Evolutionary conservation across 2,329 filamentous ascomycete genomes (phyloP), one percentile per base, ranked within the genome.

Genomic region (Epichloe brachyelytri): DNA sequence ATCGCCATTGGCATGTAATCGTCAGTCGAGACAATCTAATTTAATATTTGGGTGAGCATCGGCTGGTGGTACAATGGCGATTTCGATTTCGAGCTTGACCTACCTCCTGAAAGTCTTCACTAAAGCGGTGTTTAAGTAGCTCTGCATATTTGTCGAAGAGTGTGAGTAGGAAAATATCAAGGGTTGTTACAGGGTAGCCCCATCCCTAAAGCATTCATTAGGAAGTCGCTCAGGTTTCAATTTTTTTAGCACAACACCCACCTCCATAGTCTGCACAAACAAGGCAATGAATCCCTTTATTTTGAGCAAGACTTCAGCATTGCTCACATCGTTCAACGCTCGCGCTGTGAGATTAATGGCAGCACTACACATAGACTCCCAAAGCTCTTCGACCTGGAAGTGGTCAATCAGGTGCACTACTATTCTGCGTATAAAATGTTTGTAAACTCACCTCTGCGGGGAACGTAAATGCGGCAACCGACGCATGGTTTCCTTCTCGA

Each of bases 1-100:
- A 97, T 95, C 2, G 88, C 87, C 93, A 98, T 97, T 2, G 93
- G 94, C 91, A 98, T 98, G 68, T 98, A 98, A 67, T 98, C 93
- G 65, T 98, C 93, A 1, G 88, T 96, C n/a, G 87, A 82, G 15
- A 84, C 80, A 59, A 83, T 83, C 77, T 81, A 63, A 46, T 17
- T 22, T n/a, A 15, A 36, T 19, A 10, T 14, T 17, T 5, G 3
- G 10, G 30, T 49, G 6, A 49, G 47, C 33, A 22, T 30, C n/a
- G 33, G 17, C 47, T 14, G 8, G 19, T 43, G 12, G 14, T n/a
- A 17, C 4, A n/a, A 44, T n/a, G 5, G 14, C 34, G 22, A 10
- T 20, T 6, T 11, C 22, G 26, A 38, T 46, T 41, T 20, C 12
- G 14, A 19, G 19, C 12, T 33, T 36, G 6, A 56, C 62, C 53